Percentiles rank a stretch among this genome's conserved stretches.
These are phyloP conservation scores for Macrophomina pseudophaseolina DNA, from an alignment of 2,329 filamentous ascomycete species.

Conservation along the genomic window DNA sequence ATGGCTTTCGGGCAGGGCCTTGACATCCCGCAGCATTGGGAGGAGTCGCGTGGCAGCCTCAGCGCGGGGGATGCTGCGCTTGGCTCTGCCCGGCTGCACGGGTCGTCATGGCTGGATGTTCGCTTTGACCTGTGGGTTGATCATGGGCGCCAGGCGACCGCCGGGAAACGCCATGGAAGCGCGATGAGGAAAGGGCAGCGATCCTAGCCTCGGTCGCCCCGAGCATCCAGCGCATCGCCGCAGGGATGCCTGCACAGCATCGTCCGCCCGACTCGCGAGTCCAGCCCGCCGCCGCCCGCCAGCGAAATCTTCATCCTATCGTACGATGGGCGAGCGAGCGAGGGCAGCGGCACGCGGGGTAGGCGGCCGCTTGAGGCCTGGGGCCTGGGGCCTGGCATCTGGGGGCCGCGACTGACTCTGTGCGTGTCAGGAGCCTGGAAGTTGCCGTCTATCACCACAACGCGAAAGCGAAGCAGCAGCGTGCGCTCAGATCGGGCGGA, in stretches of 20 bases:
- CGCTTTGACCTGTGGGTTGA: constrained; percentile 15
- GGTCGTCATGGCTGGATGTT: constrained; percentile 17
- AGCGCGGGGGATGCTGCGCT: constrained; percentile 22
- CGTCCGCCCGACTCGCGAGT: constrained; percentile 1
- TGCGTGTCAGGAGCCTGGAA: constrained; percentile 24
- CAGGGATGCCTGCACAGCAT: constrained; percentile 15
- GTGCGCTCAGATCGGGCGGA: constrained; percentile 18
- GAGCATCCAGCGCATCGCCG: constrained; percentile 4
- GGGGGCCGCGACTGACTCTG: constrained; percentile 11
- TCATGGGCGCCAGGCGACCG: constrained; percentile 18
- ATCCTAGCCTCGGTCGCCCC: constrained; percentile 15
- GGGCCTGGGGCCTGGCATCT: neutral
- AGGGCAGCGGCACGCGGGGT: constrained; percentile 17
- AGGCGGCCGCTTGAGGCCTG: neutral
- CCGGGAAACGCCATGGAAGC: constrained; percentile 20
- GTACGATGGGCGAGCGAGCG: neutral
- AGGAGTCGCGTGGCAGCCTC: constrained; percentile 25
- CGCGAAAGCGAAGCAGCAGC: constrained; percentile 19
- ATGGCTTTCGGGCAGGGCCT: constrained; percentile 22
- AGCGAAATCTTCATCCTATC: constrained; percentile 11
- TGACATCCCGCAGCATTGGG: constrained; percentile 10
- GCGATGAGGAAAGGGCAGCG: constrained; percentile 18
- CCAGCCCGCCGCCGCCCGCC: constrained; percentile 17
- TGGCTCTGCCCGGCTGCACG: constrained; percentile 9
- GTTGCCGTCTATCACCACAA: constrained; percentile 19